phyloP scores from a whole-genome alignment of 768 basidiomycete species.

The Arthromyces matolae region DNA sequence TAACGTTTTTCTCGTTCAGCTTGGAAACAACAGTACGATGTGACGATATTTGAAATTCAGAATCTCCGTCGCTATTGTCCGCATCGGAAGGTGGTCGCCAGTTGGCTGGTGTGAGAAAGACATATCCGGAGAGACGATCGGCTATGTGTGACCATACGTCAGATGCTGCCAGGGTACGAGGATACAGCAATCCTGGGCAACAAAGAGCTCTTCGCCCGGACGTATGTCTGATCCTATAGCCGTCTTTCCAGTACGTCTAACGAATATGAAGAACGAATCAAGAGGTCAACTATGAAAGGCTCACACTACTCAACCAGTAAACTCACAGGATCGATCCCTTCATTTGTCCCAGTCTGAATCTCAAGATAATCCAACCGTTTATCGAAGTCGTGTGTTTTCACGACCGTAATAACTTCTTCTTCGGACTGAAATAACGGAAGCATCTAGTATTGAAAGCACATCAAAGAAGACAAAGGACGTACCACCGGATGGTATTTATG shows the following conservation, averaged over 20 bases:
- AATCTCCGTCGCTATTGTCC: background rate
- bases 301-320: background rate
- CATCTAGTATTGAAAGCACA: background rate
- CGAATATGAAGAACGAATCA: background rate
- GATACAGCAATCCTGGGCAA: constrained; percentile 15
- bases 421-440: background rate
- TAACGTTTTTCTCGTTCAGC: background rate
- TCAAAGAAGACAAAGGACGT: background rate
- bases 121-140: constrained; percentile 10
- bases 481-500: constrained; percentile 15
- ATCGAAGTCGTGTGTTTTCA: constrained; percentile 9
- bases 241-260: constrained; percentile 16
- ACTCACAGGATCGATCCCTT: constrained; percentile 11
- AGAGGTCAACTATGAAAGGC: background rate
- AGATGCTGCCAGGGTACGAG: constrained; percentile 9
- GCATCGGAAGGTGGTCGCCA: constrained; percentile 2
- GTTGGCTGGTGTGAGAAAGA: constrained; percentile 10
- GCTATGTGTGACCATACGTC: constrained; percentile 13
- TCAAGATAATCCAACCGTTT: constrained; percentile 14
- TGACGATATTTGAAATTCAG: background rate
- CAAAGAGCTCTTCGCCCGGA: constrained; percentile 6
- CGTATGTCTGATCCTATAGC: constrained; percentile 6
- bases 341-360: constrained; percentile 8
- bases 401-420: constrained; percentile 10
- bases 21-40: background rate